Conservation (phyloP, 2,329 filamentous ascomycete genomes). For the Westerdykella sp. region DNA sequence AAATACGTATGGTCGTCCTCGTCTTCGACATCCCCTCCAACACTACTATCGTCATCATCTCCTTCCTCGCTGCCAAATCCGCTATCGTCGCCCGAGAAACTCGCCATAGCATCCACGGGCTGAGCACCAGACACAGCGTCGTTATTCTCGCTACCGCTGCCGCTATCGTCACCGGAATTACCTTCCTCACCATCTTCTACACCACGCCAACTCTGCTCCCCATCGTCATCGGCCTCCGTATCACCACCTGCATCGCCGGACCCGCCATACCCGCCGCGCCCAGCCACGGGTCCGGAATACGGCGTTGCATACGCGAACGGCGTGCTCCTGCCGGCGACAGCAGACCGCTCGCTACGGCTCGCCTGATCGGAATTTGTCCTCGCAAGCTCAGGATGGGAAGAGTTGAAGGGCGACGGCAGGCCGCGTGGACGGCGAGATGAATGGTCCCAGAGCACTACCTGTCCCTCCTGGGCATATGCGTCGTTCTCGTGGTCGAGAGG, state of each 20-base stretch:
- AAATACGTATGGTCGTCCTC: not conserved
- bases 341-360: slow-evolving; percentile 42
- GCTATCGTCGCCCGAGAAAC: slow-evolving; percentile 33
- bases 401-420: slow-evolving; percentile 39
- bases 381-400: slow-evolving; percentile 22
- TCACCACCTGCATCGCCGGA: slow-evolving; percentile 24
- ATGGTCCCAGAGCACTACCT: slow-evolving; percentile 28
- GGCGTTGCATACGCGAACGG: slow-evolving; percentile 70
- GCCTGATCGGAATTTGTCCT: slow-evolving; percentile 28
- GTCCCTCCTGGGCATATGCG: slow-evolving; percentile 12
- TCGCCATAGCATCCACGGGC: slow-evolving; percentile 23
- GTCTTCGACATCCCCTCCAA: not conserved
- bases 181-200: slow-evolving; percentile 20
- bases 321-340: slow-evolving; percentile 40
- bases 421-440: slow-evolving; percentile 43
- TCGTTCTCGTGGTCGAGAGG: slow-evolving; percentile 7
- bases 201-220: slow-evolving; percentile 27
- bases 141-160: slow-evolving; percentile 7
- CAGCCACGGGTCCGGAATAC: slow-evolving; percentile 48
- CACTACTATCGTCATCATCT: slow-evolving; percentile 10
- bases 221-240: slow-evolving; percentile 31
- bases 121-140: slow-evolving; percentile 19
- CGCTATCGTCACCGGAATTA: not conserved
- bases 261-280: slow-evolving; percentile 18
- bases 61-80: slow-evolving; percentile 26